Evolutionary conservation across 768 basidiomycete species (phyloP).

Genomic region (Dioszegia crocea): DNA sequence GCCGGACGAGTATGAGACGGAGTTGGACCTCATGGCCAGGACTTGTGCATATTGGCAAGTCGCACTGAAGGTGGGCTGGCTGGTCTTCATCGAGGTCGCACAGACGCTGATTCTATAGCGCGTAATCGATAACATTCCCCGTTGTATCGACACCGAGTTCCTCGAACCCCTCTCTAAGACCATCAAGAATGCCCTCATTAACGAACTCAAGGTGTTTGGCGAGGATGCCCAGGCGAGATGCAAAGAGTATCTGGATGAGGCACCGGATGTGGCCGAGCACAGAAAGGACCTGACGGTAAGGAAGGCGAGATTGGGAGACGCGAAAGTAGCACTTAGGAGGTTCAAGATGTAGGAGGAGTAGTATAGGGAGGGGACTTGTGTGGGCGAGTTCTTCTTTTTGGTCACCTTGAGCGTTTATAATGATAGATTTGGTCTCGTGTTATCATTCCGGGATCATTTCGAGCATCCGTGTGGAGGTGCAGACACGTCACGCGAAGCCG

Average conservation of each 20-base stretch:
- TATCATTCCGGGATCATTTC: too few relatives aligned
- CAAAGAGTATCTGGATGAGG: not conserved
- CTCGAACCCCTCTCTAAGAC: conserved; percentile 51
- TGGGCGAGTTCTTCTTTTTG: too few relatives aligned
- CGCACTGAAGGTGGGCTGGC: conserved; percentile 54
- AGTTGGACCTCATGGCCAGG: conserved; percentile 57
- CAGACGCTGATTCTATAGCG: conserved; percentile 50
- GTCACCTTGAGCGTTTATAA: too few relatives aligned
- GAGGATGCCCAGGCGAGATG: not conserved
- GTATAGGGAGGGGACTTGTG: too few relatives aligned
- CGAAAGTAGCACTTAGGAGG: not conserved
- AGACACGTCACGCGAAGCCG: too few relatives aligned
- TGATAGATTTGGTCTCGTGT: too few relatives aligned
- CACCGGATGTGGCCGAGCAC: not conserved
- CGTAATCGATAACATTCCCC: conserved; percentile 58
- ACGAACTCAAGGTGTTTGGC: not conserved
- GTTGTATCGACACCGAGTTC: conserved; percentile 55
- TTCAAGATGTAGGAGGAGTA: too few relatives aligned
- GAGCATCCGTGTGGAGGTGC: too few relatives aligned
- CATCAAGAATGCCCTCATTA: not conserved
- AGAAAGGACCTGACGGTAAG: not conserved
- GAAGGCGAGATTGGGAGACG: not conserved
- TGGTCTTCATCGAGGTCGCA: not conserved
- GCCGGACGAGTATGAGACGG: conserved; percentile 53
- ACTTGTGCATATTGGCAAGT: conserved; percentile 60